Evolutionary conservation across 2,329 filamentous ascomycete genomes (phyloP).

Genomic region (Diplodia scrobiculata): DNA sequence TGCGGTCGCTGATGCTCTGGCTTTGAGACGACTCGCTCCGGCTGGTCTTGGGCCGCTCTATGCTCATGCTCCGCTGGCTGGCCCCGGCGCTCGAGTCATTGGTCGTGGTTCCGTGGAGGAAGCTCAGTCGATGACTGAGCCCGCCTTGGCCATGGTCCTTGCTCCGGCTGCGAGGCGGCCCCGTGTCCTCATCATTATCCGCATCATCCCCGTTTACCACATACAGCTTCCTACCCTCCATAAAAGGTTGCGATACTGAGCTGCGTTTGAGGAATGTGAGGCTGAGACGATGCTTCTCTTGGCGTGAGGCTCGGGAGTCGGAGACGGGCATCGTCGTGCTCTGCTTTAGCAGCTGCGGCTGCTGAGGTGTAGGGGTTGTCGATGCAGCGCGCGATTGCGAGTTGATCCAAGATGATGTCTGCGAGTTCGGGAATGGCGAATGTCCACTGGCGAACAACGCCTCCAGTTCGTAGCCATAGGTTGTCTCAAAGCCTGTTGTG

Average conservation of each 20-base stretch:
- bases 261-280: slow-evolving; percentile 46
- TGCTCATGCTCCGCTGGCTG: slow-evolving; percentile 33
- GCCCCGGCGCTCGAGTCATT: slow-evolving; percentile 29
- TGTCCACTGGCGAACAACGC: slow-evolving; percentile 44
- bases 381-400: slow-evolving; percentile 30
- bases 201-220: background rate
- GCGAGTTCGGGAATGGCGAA: slow-evolving; percentile 38
- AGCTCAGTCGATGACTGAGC: slow-evolving; percentile 35
- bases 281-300: slow-evolving; percentile 47
- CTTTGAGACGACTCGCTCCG: slow-evolving; percentile 46
- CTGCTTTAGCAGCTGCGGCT: slow-evolving; percentile 19
- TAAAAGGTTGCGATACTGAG: slow-evolving; percentile 29
- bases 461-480: slow-evolving; percentile 49
- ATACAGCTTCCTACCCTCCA: slow-evolving; percentile 1
- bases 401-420: slow-evolving; percentile 41
- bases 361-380: slow-evolving; percentile 15
- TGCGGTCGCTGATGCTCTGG: slow-evolving; percentile 41
- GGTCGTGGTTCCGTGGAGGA: slow-evolving; percentile 34
- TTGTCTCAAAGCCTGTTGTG: slow-evolving; percentile 49
- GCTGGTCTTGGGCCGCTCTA: slow-evolving; percentile 28
- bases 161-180: slow-evolving; percentile 36
- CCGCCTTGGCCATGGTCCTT: slow-evolving; percentile 35
- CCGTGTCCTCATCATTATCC: slow-evolving; percentile 21
- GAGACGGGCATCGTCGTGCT: slow-evolving; percentile 4
- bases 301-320: slow-evolving; percentile 32